Base-by-base conservation (phyloP, 2,329 filamentous ascomycete species). In the Ophiobolus disseminans region DNA sequence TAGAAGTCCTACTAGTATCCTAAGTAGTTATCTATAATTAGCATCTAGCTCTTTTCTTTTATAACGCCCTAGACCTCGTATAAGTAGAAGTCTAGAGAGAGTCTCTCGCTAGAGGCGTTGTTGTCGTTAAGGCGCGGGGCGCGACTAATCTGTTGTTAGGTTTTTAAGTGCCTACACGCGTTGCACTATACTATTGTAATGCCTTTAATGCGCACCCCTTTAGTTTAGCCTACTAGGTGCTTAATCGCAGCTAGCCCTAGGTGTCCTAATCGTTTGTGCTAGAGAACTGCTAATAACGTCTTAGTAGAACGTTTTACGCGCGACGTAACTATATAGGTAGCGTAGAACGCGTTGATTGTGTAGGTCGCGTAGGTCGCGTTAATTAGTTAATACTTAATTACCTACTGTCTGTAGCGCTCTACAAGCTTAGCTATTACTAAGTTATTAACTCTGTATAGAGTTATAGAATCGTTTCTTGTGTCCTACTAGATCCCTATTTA, bases 41-140 rank as follows among this genome's bases (percentile, higher is more conserved):
- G 40, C n/a, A 45, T 26, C 16, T 43, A 16, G 14, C 40, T 44
- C 20, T 35, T 49, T 17, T 43, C 28, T n/a, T 44, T 49, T 3
- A 23, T 49, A 16, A 17, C 39, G 26, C 46, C 44, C 7, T 26
- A 22, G 20, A 14, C 35, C 36, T 49, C 19, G 22, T 43, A 49
- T 14, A 1, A 14, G 20, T 50, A 21, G 22, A 50, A 45, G 30
- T 50, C 23, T 19, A 50, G 40, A 5, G 37, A 21, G 4, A 40
- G 4, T 16, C 37, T 26, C 17, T 40, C 23, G 3, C 37, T 14
- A 26, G 37, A 22, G 7, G 13, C n/a, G n/a, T n/a, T 22, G 8
- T 40, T 13, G 3, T 26, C n/a, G 22, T 22, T 21, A 9, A 21
- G 17, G 3, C 34, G n/a, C 11, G 34, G 17, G 7, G 34, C 19